phyloP scores from a whole-genome alignment of 192 early-diverging fungal genomes.

The Coemansia sp. region DNA sequence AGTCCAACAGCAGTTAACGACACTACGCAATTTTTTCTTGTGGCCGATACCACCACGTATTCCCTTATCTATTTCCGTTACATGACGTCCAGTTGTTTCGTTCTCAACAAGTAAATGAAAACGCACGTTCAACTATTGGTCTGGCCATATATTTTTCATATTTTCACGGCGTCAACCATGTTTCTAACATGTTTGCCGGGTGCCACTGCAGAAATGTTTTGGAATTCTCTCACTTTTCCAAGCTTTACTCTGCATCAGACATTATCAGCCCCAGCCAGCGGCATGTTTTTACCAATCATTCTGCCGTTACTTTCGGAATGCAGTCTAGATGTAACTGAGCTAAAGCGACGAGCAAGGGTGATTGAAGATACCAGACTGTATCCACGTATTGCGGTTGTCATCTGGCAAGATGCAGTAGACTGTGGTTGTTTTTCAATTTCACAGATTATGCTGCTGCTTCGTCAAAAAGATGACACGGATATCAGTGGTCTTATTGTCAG shows the following conservation, averaged over 20 bases:
- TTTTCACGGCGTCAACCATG: no score
- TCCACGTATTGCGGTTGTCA: slow-evolving; percentile 14
- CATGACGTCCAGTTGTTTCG: no score
- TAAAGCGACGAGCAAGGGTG: no score
- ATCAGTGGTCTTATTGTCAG: slow-evolving; percentile 23
- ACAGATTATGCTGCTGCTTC: slow-evolving; percentile 8
- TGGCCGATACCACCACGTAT: no score
- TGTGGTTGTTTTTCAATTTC: slow-evolving; percentile 35
- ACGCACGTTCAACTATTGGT: background rate
- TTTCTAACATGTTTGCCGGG: no score
- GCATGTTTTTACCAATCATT: background rate
- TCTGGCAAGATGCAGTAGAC: slow-evolving; percentile 23
- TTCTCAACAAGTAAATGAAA: background rate
- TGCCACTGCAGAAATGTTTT: background rate
- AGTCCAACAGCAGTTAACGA: background rate
- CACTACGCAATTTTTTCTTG: background rate
- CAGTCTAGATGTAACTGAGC: background rate
- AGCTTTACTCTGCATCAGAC: background rate
- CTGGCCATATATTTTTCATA: no score
- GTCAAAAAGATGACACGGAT: background rate
- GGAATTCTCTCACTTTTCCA: background rate
- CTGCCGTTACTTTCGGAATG: background rate
- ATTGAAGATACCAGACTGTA: no score
- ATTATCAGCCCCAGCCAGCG: background rate
- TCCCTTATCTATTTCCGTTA: no score